Base-by-base conservation (phyloP, 805 yeast species). In the Cyberlindnera bimundalis region DNA sequence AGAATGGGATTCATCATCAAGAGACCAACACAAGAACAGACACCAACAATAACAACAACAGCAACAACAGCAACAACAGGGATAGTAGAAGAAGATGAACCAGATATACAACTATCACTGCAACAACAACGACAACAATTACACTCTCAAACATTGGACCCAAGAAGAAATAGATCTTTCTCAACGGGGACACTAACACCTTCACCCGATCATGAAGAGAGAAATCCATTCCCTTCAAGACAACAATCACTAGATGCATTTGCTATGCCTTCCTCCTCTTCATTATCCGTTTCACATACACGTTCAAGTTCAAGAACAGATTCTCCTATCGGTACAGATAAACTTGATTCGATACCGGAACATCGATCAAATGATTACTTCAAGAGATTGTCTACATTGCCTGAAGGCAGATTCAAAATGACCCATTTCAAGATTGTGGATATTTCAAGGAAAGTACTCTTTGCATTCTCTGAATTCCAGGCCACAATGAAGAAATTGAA, bases 1-100 rank as follows among this genome's bases (percentile, higher is more conserved):
- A 67, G 91, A 47, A 83, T 81, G 89, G 91, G 90, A 0, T 73
- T 84, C 39, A 78, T 84, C 28, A 74, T 77, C 38, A 76, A 74
- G 40, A 52, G 59, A 45, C 51, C 57, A 25, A 26, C 9, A 9
- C 28, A 26, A 12, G 28, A 26, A 12, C 28, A 26, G 28, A 26
- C 15, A 17, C n/a, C n/a, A n/a, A n/a, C n/a, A n/a, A n/a, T n/a
- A n/a, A n/a, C n/a, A n/a, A n/a, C n/a, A n/a, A n/a, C n/a, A n/a
- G n/a, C n/a, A n/a, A n/a, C n/a, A n/a, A n/a, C n/a, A n/a, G 28
- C 46, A 19, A 17, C 47, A 15, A 30, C 24, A 24, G 48, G 41
- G 12, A 40, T 62, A 8, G 51, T 53, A 5, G 57, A 63, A 27
- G 64, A 65, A 19, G 50, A 39, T 6, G 46, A 46, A n/a, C 10